These are phyloP conservation scores for Aspergillus saccharolyticus DNA, from an alignment of 495 filamentous ascomycete genomes.

Conservation along the genomic window DNA sequence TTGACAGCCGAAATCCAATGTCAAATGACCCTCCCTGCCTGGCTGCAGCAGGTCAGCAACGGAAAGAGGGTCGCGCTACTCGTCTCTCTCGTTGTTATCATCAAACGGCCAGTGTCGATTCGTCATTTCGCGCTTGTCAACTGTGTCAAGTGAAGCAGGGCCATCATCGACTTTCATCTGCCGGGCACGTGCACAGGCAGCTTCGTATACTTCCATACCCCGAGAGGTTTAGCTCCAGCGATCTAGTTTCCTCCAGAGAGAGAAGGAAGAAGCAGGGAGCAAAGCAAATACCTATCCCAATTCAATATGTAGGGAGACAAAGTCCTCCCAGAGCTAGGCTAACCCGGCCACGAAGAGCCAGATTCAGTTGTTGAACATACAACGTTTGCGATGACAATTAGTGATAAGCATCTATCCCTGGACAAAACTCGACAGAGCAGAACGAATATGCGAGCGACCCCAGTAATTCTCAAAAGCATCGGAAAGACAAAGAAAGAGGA, in stretches of 20 bases:
- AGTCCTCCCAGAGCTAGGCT: neutral
- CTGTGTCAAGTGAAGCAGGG: slow-evolving; percentile 15
- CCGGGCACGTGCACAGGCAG: slow-evolving; percentile 11
- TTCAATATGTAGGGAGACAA: neutral
- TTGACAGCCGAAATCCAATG: neutral
- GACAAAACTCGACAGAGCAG: slow-evolving; percentile 3
- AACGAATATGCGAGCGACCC: neutral
- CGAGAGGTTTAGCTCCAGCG: no score
- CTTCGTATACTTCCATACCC: slow-evolving; percentile 18
- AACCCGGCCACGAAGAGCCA: neutral
- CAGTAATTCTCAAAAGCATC: neutral
- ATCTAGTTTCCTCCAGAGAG: no score
- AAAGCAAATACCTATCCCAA: no score
- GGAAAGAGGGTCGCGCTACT: slow-evolving; percentile 8
- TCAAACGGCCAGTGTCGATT: slow-evolving; percentile 20
- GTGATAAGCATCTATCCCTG: slow-evolving; percentile 21
- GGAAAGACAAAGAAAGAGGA: slow-evolving; percentile 3
- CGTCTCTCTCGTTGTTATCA: slow-evolving; percentile 21
- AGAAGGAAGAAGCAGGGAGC: no score
- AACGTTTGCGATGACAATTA: slow-evolving; percentile 1
- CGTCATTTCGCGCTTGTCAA: slow-evolving; percentile 13
- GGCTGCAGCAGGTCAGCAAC: slow-evolving; percentile 1
- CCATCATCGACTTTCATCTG: slow-evolving; percentile 14
- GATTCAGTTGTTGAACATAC: slow-evolving; percentile 13
- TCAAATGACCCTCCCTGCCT: neutral